Evolutionary conservation across 495 filamentous ascomycete species (phyloP).

Genomic region (Hypomontagnella monticulosa): DNA sequence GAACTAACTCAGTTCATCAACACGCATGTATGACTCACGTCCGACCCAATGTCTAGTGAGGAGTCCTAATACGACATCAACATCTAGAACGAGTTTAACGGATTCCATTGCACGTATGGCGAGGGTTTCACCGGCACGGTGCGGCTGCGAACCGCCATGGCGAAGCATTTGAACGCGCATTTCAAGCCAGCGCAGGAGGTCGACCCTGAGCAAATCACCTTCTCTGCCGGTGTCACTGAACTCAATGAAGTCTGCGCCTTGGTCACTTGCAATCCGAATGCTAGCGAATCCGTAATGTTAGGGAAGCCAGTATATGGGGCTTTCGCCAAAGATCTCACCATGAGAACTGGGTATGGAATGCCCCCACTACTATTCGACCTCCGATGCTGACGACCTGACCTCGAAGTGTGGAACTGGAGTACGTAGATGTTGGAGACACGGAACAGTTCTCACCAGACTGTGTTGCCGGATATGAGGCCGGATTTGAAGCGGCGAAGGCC

Average conservation of each 20-base stretch:
- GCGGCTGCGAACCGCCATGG: slow-evolving; percentile 53
- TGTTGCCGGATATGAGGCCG: slow-evolving; percentile 39
- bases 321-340: slow-evolving; percentile 48
- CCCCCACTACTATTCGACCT: neutral
- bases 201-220: slow-evolving; percentile 51
- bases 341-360: slow-evolving; percentile 41
- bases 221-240: slow-evolving; percentile 60
- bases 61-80: slow-evolving; percentile 2
- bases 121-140: slow-evolving; percentile 39
- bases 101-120: slow-evolving; percentile 27
- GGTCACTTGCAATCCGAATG: slow-evolving; percentile 52
- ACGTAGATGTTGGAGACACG: slow-evolving; percentile 54
- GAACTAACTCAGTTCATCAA: slow-evolving; percentile 38
- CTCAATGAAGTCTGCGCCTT: slow-evolving; percentile 58
- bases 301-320: slow-evolving; percentile 61
- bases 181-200: slow-evolving; percentile 54
- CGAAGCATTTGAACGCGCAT: slow-evolving; percentile 56
- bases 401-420: slow-evolving; percentile 49
- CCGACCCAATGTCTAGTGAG: neutral
- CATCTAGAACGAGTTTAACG: slow-evolving; percentile 32
- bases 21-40: slow-evolving; percentile 15
- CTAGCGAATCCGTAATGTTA: slow-evolving; percentile 61
- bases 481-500: slow-evolving; percentile 34
- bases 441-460: slow-evolving; percentile 55
- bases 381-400: slow-evolving; percentile 19